Percentiles rank a stretch among this genome's conserved stretches.
These are phyloP conservation scores for Solanum pinnatisectum DNA, from an alignment of 257 asterid species.

Conservation along the genomic window DNA sequence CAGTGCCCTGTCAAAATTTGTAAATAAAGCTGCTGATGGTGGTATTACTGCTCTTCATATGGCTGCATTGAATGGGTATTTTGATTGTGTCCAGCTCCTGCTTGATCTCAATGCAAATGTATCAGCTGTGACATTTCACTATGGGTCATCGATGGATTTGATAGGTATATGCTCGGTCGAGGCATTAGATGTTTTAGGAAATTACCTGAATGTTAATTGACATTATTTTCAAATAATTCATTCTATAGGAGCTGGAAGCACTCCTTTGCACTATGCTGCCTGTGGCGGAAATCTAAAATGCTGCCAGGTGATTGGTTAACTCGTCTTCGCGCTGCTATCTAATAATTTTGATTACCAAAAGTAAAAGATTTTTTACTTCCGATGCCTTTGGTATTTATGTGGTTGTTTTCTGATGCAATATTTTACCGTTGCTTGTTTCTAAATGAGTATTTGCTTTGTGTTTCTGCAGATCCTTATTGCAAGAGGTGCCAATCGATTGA, in stretches of 20 bases:
- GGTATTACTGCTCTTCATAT: slow-evolving; percentile 98
- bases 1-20: slow-evolving; percentile 78
- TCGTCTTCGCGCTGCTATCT: not conserved
- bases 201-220: not conserved
- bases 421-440: not conserved
- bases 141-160: slow-evolving; percentile 94
- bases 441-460: not conserved
- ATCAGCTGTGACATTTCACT: slow-evolving; percentile 78
- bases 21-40: slow-evolving; percentile 95
- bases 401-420: not conserved
- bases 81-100: slow-evolving; percentile 90
- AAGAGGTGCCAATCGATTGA: slow-evolving; percentile 82
- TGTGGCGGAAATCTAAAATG: slow-evolving; percentile 96
- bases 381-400: not conserved
- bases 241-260: slow-evolving; percentile 88
- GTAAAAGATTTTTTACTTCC: not conserved
- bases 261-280: slow-evolving; percentile 97
- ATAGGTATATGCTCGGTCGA: slow-evolving; percentile 41
- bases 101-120: slow-evolving; percentile 85
- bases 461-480: slow-evolving; percentile 76
- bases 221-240: not conserved
- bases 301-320: slow-evolving; percentile 60
- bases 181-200: not conserved
- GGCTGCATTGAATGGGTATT: slow-evolving; percentile 96
- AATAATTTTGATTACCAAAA: not conserved